Evolutionary conservation across 1,139 yeast species (phyloP).

Genomic region (Saccharomycopsis hybrid): DNA sequence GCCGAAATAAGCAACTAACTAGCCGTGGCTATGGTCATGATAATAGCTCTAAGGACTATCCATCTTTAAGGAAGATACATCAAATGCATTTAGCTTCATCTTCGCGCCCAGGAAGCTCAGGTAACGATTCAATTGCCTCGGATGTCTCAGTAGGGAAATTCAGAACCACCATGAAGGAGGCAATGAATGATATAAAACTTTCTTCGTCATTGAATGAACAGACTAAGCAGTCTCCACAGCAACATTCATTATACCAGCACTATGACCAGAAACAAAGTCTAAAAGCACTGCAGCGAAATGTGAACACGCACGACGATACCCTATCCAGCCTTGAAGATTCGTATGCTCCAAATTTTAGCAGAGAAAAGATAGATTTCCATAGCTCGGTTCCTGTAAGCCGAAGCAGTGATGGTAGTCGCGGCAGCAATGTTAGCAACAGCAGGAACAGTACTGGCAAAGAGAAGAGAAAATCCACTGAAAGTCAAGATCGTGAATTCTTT

Average conservation of each 20-base stretch:
- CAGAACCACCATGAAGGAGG: background rate
- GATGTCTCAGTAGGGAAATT: background rate
- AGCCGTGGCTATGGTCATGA: too few species aligned
- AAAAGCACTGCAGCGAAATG: background rate
- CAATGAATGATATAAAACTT: background rate
- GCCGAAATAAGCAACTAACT: too few species aligned
- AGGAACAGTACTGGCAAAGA: too few species aligned
- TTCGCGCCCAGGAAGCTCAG: background rate
- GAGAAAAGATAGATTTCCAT: background rate
- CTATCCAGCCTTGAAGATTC: background rate
- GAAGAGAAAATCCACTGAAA: too few species aligned
- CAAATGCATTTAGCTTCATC: too few species aligned
- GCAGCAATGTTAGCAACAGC: too few species aligned
- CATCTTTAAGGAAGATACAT: too few species aligned
- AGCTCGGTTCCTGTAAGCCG: background rate
- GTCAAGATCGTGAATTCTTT: too few species aligned
- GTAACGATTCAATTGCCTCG: background rate
- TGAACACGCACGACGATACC: background rate
- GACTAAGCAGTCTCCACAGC: background rate
- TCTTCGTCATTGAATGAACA: background rate
- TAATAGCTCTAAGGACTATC: too few species aligned
- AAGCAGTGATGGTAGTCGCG: background rate
- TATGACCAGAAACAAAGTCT: background rate
- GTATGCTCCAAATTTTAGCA: slow-evolving; percentile 1
- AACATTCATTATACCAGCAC: too few species aligned